Percentiles rank a stretch among this genome's conserved stretches.
phyloP scores from a whole-genome alignment of 1,284 basidiomycete genomes.

The Sporisorium scitamineum region DNA sequence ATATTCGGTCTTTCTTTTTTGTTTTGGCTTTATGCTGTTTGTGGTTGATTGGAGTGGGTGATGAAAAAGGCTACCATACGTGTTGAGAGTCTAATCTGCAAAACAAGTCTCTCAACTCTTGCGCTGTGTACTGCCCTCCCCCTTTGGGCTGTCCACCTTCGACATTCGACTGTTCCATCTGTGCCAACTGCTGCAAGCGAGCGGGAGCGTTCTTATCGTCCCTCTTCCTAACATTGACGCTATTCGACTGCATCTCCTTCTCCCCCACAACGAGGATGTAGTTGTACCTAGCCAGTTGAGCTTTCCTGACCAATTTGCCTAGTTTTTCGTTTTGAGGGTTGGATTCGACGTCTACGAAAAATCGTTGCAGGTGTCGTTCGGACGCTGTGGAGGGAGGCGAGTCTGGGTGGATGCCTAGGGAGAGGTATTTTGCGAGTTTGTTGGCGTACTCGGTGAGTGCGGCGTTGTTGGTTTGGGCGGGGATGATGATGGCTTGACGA shows the following conservation, averaged over 20 bases:
- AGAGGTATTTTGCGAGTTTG: constrained; percentile 38
- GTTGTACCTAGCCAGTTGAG: constrained; percentile 59
- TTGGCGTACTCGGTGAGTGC: constrained; percentile 38
- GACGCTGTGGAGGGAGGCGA: constrained; percentile 2
- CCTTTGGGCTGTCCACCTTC: neutral
- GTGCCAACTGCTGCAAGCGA: constrained; percentile 13
- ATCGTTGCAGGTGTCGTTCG: constrained; percentile 50
- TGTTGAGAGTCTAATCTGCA: constrained; percentile 32
- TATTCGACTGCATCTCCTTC: constrained; percentile 51
- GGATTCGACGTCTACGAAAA: constrained; percentile 63
- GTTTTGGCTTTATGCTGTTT: neutral
- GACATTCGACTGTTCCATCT: neutral
- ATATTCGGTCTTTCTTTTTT: no score
- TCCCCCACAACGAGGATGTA: constrained; percentile 65
- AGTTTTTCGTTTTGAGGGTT: constrained; percentile 57
- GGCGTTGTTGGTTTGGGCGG: constrained; percentile 32
- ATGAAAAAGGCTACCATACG: constrained; percentile 14
- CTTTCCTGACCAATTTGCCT: constrained; percentile 57
- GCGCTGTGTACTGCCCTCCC: constrained; percentile 18
- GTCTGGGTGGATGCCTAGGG: constrained; percentile 31
- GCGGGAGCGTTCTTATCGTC: constrained; percentile 37
- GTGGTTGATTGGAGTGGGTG: neutral
- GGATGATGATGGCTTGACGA: constrained; percentile 62
- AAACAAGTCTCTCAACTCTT: constrained; percentile 28
- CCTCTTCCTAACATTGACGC: constrained; percentile 56